Conservation (phyloP, 1,284 basidiomycete species). For the Melampsora larici-populina region DNA sequence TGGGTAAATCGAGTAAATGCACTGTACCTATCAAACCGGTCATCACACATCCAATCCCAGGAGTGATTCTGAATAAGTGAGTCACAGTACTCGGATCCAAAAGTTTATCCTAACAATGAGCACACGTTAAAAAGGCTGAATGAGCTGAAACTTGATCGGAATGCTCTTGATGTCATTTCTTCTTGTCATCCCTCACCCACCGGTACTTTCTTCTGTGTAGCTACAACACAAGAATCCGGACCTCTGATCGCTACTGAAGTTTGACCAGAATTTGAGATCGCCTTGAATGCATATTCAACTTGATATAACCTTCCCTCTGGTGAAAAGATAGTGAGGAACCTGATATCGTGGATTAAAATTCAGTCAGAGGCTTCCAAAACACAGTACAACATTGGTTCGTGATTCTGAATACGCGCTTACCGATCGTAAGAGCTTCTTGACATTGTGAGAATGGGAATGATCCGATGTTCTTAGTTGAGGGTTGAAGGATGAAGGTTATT, state of each 20-base stretch:
- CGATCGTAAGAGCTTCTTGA: constrained; percentile 50
- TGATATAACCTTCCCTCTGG: constrained; percentile 67
- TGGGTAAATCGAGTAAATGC: constrained; percentile 3
- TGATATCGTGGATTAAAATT: background rate
- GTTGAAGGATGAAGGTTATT: background rate
- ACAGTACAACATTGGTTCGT: background rate
- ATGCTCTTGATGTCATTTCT: no score
- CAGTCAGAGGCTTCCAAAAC: background rate
- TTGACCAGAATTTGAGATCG: constrained; percentile 92
- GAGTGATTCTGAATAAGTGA: constrained; percentile 93
- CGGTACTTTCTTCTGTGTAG: constrained; percentile 97
- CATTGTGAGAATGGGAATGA: constrained; percentile 34
- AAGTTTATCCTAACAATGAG: constrained; percentile 76
- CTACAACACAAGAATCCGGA: constrained; percentile 88
- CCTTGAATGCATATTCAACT: constrained; percentile 99
- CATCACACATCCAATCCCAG: constrained; percentile 95
- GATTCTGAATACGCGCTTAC: background rate
- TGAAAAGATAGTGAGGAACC: constrained; percentile 58
- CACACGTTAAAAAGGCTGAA: background rate
- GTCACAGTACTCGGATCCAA: constrained; percentile 92
- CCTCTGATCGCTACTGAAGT: constrained; percentile 90
- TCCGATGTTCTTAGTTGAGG: background rate
- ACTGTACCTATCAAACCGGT: constrained; percentile 80
- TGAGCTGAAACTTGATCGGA: background rate
- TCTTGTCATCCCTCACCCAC: constrained; percentile 58